Evolutionary conservation across 495 filamentous ascomycete genomes (phyloP), one percentile per base, ranked within the genome.

Genomic region (Xylaria acuta): DNA sequence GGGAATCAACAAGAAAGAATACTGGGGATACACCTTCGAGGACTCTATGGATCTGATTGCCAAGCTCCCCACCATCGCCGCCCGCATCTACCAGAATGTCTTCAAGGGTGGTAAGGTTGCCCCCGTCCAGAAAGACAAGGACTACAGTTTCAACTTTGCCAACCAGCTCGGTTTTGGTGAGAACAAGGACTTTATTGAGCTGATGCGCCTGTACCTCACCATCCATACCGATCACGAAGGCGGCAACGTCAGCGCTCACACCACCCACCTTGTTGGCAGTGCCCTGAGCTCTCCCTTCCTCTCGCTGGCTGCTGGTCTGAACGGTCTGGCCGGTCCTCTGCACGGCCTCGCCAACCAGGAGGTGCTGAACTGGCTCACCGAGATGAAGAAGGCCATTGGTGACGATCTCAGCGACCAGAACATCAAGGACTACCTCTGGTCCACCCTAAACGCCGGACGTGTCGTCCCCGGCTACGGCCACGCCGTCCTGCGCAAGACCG

Each of bases 21-120:
- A 99, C 92, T 99, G 96, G 96, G 90, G 89, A 84, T 94, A 98
- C 88, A 97, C 96, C 76, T 99, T 97, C 79, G 96, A 99, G 90
- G 96, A 99, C 86, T 97, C 95, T 70, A 98, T 99, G 96, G 95
- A 99, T 86, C 87, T 98, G 81, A 98, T 99, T 83, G 97, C 96
- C 82, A 99, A 98, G 91, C 93, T 99, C 75, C 96, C 96, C 77
- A 97, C 94, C 81, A 98, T 99, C 78, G 97, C 96, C 70, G 87
- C 97, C 68, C 92, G 93, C 86, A 98, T 99, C 88, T 99, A 99
- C 91, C 95, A 95, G 85, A 99, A 99, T 82, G 91, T 98, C 80
- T 99, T 94, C 93, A 97, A 98, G 88, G 97, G 97, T 81, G 96
- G 96, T 86, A 98, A 98, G 90, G 96, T 99, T 73, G 92, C 93